phyloP scores from a whole-genome alignment of 306 rosid species.

The Malus orientalis region DNA sequence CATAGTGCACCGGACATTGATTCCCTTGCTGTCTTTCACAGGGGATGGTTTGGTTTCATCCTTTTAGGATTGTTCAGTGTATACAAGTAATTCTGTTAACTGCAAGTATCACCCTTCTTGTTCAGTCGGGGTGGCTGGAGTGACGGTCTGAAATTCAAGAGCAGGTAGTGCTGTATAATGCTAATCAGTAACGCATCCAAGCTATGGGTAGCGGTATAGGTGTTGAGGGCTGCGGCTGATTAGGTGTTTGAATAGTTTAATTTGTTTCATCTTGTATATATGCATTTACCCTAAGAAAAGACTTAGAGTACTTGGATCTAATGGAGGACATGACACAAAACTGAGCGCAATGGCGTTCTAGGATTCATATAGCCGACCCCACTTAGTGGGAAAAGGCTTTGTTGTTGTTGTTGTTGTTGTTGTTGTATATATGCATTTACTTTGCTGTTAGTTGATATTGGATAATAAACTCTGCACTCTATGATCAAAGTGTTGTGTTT shows the following conservation, averaged over 20 bases:
- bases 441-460: not conserved
- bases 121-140: not conserved
- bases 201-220: not conserved
- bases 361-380: too few species aligned
- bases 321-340: too few species aligned
- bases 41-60: conserved; percentile 26
- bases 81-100: conserved; percentile 4
- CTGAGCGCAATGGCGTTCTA: too few species aligned
- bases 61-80: conserved; percentile 12
- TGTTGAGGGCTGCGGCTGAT: not conserved
- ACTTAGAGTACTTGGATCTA: too few species aligned
- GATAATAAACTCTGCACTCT: not conserved
- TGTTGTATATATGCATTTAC: not conserved
- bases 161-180: not conserved
- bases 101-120: not conserved
- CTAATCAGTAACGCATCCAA: not conserved
- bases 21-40: conserved; percentile 22
- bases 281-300: not conserved
- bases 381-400: too few species aligned
- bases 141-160: not conserved
- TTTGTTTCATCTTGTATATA: not conserved
- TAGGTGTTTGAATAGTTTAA: not conserved
- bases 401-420: too few species aligned
- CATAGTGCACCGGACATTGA: conserved; percentile 42
- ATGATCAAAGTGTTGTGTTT: not conserved